Evolutionary conservation across 768 basidiomycete species (phyloP), one percentile per base, ranked within the genome.

Genomic region (Lactifluus piperatus): DNA sequence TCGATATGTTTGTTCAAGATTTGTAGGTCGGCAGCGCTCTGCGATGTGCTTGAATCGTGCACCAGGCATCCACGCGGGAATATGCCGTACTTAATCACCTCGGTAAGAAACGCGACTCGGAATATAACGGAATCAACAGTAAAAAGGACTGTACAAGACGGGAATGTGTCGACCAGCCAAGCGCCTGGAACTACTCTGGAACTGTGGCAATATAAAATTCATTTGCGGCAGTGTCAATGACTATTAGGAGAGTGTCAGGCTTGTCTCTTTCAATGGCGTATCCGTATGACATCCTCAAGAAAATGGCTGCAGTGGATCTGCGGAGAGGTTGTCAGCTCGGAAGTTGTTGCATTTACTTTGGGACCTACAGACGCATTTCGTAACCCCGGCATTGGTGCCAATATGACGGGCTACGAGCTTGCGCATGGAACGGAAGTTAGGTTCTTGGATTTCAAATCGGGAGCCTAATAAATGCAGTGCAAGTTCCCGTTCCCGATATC

Each of bases 31-130:
- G 39, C 39, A 65, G 4, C 14, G 26, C 43, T n/a, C 44, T 1
- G 58, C 67, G 2, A 51, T 39, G 16, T 51, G 24, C 55, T 65
- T 63, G 39, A 65, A 68, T 4, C 58, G 54, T 2, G 62, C 62
- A 24, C 64, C 66, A 0, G 67, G 67, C 20, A 68, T 29, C 67
- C 67, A 68, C 7, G 29, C 52, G 6, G 67, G 67, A 5, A 67
- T 29, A 59, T 54, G 45, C 27, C 51, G 44, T 18, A 62, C 62
- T 62, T 43, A 10, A 30, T 5, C 14, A 27, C 32, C 13, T 16
- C 4, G 7, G 10, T 48, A 49, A 18, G 24, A 16, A 14, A 50
- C 34, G 36, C 45, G 9, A 27, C n/a, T n/a, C n/a, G n/a, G n/a
- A n/a, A 16, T 22, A 13, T 10, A 11, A 16, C 39, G 3, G 51